Evolutionary conservation across 768 basidiomycete genomes (phyloP).

Genomic region (Leccinum aurantiacum): DNA sequence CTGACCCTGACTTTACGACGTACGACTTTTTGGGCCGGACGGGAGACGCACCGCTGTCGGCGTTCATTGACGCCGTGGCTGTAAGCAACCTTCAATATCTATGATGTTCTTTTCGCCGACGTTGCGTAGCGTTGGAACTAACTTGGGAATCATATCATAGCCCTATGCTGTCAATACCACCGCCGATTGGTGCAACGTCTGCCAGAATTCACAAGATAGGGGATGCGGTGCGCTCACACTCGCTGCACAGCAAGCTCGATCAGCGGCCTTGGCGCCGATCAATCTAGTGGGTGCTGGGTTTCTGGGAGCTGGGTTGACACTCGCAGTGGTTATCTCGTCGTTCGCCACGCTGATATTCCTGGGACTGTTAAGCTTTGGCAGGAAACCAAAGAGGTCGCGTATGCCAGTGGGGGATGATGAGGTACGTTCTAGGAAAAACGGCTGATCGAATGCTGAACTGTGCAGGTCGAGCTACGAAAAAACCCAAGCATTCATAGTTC

Average conservation of each 20-base stretch:
- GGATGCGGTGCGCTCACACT: constrained; percentile 52
- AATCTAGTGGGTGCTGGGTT: constrained; percentile 64
- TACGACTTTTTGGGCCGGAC: constrained; percentile 47
- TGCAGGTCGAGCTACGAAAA: constrained; percentile 25
- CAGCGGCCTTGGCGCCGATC: constrained; percentile 40
- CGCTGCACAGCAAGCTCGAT: constrained; percentile 25
- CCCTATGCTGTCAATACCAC: constrained; percentile 51
- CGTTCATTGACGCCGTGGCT: constrained; percentile 44
- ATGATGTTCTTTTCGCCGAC: background rate
- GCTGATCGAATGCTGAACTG: constrained; percentile 4
- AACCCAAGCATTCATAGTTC: constrained; percentile 14
- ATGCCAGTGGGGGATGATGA: constrained; percentile 7
- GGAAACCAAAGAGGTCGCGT: constrained; percentile 6
- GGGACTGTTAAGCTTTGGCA: constrained; percentile 36
- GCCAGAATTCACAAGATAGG: constrained; percentile 55
- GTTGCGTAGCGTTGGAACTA: background rate
- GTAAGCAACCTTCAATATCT: constrained; percentile 23
- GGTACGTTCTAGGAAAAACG: constrained; percentile 15
- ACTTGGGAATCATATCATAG: constrained; percentile 29
- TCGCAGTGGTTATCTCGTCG: constrained; percentile 42
- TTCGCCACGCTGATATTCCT: constrained; percentile 41
- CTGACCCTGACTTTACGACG: constrained; percentile 42
- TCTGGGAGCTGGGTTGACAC: constrained; percentile 58
- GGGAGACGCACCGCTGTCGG: constrained; percentile 54
- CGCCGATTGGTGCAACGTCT: constrained; percentile 57